These are phyloP conservation scores for Nicotiana paniculata DNA, from an alignment of 257 asterid species.

Conservation along the genomic window DNA sequence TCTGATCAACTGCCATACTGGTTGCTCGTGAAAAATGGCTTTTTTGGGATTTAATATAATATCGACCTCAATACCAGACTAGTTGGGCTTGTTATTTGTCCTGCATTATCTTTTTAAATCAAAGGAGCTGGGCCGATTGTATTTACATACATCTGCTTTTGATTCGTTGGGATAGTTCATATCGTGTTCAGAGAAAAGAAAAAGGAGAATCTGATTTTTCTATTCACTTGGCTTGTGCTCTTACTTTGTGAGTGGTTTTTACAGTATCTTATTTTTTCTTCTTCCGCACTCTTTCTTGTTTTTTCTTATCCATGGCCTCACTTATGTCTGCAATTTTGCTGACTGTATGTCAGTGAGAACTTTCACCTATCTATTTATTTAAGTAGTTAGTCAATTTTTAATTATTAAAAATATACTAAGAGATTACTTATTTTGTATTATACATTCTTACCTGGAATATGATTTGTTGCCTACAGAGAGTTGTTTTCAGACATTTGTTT, in stretches of 20 bases:
- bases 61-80: background rate
- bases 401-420: background rate
- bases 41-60: background rate
- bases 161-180: background rate
- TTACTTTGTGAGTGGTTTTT: background rate
- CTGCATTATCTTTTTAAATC: background rate
- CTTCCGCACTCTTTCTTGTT: background rate
- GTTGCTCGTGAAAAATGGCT: background rate
- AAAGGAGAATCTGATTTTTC: background rate
- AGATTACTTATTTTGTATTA: background rate
- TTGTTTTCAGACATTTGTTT: background rate
- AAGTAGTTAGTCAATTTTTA: background rate
- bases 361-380: background rate
- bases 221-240: background rate
- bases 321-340: background rate
- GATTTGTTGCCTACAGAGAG: background rate
- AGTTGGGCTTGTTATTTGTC: background rate
- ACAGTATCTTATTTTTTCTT: background rate
- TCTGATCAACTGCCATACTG: background rate
- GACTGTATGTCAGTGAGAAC: background rate
- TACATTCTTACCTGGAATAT: background rate
- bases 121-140: background rate
- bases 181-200: background rate
- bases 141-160: background rate
- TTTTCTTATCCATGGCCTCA: background rate